phyloP scores from a whole-genome alignment of 805 yeast genomes.

The Yarrowia bubula region DNA sequence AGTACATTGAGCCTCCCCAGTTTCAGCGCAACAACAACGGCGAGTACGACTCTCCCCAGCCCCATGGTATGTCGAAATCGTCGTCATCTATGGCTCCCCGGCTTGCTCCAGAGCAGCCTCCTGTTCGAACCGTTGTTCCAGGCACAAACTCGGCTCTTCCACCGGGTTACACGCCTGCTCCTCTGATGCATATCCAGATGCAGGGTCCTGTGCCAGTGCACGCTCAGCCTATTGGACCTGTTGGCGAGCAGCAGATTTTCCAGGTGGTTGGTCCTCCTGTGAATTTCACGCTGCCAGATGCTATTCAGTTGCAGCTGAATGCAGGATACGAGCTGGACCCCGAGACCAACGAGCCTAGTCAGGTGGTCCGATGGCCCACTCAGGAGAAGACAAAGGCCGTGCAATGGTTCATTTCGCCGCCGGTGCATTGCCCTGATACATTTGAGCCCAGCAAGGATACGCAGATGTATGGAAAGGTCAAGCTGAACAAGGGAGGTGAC shows the following conservation, averaged over 20 bases:
- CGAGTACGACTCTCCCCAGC: constrained; percentile 32
- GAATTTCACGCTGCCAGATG: constrained; percentile 40
- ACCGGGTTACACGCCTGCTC: constrained; percentile 24
- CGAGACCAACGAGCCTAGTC: constrained; percentile 29
- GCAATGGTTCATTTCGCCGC: constrained; percentile 36
- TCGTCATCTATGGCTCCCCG: not conserved
- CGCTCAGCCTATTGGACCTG: constrained; percentile 35
- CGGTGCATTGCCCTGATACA: constrained; percentile 29
- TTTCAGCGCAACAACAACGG: constrained; percentile 27
- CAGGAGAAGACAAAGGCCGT: constrained; percentile 12
- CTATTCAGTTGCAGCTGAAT: constrained; percentile 30
- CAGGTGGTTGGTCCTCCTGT: constrained; percentile 35
- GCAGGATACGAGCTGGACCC: constrained; percentile 31
- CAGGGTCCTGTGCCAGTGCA: constrained; percentile 30
- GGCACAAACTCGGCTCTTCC: constrained; percentile 22
- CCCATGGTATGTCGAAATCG: not conserved
- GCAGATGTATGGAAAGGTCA: constrained; percentile 15
- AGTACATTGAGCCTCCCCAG: constrained; percentile 26
- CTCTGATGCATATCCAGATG: constrained; percentile 21
- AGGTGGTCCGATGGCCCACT: constrained; percentile 31
- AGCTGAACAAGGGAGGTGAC: not conserved
- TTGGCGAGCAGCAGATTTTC: constrained; percentile 20
- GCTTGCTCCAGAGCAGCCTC: not conserved
- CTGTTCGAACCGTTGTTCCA: constrained; percentile 12
- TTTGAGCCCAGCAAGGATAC: constrained; percentile 15